A percentile compares a stretch with the other conserved stretches of the same genome.
Conservation (phyloP, 2,329 filamentous ascomycete species). For the Xylaria sp. region DNA sequence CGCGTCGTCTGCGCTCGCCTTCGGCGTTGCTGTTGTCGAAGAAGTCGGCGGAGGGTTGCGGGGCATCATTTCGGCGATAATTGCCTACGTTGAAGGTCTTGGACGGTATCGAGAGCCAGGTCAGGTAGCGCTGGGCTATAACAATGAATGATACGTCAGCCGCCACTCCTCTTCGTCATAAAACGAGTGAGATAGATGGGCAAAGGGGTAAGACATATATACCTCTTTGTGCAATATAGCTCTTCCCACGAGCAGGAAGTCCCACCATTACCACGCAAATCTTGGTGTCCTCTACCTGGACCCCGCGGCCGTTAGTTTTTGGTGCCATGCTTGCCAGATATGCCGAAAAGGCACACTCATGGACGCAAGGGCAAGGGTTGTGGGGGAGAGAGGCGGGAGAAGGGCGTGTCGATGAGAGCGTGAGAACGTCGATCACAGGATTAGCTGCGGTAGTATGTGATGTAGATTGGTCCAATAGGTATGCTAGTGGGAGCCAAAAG, state of each 20-base stretch:
- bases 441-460: background rate
- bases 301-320: conserved; percentile 71
- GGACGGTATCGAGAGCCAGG: conserved; percentile 94
- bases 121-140: conserved; percentile 88
- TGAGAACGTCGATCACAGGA: conserved; percentile 13
- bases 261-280: conserved; percentile 99
- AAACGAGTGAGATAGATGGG: background rate
- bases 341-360: conserved; percentile 41
- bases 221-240: conserved; percentile 98
- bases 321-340: conserved; percentile 49
- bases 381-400: conserved; percentile 16
- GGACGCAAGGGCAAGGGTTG: conserved; percentile 35
- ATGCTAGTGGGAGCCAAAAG: conserved; percentile 16
- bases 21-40: conserved; percentile 92
- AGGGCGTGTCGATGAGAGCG: conserved; percentile 15
- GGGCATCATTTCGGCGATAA: conserved; percentile 89
- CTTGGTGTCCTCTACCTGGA: conserved; percentile 93
- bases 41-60: conserved; percentile 92
- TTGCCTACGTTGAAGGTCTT: conserved; percentile 98
- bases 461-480: conserved; percentile 4
- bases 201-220: conserved; percentile 45
- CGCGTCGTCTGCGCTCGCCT: conserved; percentile 87
- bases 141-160: conserved; percentile 24
- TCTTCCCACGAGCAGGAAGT: conserved; percentile 94
- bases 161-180: conserved; percentile 1